These are phyloP conservation scores for Bassia scoparia DNA, from an alignment of 148 eudicot species.

Conservation along the genomic window DNA sequence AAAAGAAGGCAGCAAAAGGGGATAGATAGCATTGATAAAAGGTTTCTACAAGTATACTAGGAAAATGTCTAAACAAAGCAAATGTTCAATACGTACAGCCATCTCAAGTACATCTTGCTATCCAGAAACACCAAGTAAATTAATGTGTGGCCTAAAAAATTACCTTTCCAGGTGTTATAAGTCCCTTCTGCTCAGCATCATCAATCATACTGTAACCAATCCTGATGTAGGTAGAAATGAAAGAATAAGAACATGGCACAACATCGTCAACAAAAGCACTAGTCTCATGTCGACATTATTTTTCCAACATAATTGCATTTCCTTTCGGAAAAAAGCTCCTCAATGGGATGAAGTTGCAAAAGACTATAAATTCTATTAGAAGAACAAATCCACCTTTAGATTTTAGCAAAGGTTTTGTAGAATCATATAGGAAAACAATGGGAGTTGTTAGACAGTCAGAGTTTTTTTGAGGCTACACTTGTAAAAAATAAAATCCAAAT, in stretches of 20 bases:
- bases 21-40: neutral
- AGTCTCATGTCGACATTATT: neutral
- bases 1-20: neutral
- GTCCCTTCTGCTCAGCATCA: conserved; percentile 85
- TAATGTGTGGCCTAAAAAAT: neutral
- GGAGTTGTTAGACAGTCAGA: neutral
- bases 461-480: neutral
- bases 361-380: no score
- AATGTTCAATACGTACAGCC: neutral
- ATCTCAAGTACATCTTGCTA: conserved; percentile 8
- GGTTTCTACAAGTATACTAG: neutral
- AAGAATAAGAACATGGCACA: conserved; percentile 16
- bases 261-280: neutral
- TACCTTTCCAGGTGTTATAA: conserved; percentile 93
- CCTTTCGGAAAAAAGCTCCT: neutral
- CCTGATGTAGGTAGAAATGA: conserved; percentile 44
- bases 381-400: no score
- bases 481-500: neutral
- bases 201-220: conserved; percentile 90
- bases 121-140: neutral
- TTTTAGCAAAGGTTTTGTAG: neutral
- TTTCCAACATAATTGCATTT: no score
- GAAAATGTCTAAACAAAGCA: neutral
- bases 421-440: neutral
- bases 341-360: neutral